A percentile compares a stretch with the other conserved stretches of the same genome.
These are phyloP conservation scores for Ceratocystis ficicola DNA, from an alignment of 2,329 filamentous ascomycete genomes.

Conservation along the genomic window DNA sequence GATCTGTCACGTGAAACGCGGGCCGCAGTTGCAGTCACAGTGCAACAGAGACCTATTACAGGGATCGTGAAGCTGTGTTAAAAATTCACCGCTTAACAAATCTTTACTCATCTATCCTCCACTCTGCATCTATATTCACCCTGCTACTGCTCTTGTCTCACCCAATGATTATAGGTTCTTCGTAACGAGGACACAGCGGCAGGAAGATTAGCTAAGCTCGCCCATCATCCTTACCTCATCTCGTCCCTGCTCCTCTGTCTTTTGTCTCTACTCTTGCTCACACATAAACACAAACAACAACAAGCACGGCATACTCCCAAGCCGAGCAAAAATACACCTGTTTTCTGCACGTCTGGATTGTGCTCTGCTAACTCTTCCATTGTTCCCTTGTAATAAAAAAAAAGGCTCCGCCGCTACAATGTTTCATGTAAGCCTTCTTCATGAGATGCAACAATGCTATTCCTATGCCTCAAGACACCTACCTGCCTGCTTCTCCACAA, in stretches of 20 bases:
- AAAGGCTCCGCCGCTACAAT: slow-evolving; percentile 2
- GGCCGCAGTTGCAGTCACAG: too few species aligned
- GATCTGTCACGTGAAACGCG: not conserved
- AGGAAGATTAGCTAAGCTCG: too few species aligned
- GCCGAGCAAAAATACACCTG: too few species aligned
- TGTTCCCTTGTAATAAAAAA: not conserved
- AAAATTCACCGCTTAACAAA: not conserved
- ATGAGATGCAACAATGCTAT: slow-evolving; percentile 23
- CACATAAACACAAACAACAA: too few species aligned
- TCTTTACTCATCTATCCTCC: not conserved
- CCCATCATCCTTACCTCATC: too few species aligned
- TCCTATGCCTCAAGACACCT: not conserved
- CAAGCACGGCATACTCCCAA: too few species aligned
- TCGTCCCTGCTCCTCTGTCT: too few species aligned
- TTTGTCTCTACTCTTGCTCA: too few species aligned
- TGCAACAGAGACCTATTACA: not conserved
- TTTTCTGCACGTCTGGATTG: not conserved
- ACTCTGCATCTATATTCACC: not conserved
- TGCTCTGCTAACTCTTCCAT: not conserved
- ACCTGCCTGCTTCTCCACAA: not conserved
- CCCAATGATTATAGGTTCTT: not conserved
- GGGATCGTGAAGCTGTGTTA: not conserved
- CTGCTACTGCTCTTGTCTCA: not conserved
- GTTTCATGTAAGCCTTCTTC: slow-evolving; percentile 18
- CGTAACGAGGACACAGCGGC: too few species aligned